Conservation (phyloP, 495 filamentous ascomycete species). For the Annulohypoxylon maeteangense region DNA sequence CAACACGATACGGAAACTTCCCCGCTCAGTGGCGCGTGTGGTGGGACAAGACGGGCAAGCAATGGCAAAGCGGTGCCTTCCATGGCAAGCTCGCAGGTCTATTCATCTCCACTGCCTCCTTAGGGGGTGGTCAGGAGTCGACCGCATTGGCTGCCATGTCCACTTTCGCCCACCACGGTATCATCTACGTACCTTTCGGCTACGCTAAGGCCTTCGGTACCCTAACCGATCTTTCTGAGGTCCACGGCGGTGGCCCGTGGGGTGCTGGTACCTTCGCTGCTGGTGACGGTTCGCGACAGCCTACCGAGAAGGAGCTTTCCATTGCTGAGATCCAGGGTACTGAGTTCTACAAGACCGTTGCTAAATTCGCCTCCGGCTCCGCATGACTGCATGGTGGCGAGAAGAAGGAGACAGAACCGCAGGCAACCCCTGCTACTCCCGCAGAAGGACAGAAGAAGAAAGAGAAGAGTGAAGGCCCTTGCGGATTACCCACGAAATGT, state of each 20-base stretch:
- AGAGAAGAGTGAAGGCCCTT: conserved; percentile 36
- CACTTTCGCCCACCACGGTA: conserved; percentile 92
- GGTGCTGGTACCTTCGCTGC: conserved; percentile 93
- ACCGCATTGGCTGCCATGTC: conserved; percentile 85
- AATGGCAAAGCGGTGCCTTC: conserved; percentile 77
- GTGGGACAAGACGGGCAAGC: conserved; percentile 83
- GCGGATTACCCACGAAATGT: conserved; percentile 46
- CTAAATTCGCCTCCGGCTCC: conserved; percentile 65
- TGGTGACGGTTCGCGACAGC: conserved; percentile 83
- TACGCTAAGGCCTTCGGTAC: conserved; percentile 82
- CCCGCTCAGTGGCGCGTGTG: conserved; percentile 94
- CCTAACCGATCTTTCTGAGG: conserved; percentile 75
- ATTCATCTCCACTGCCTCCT: conserved; percentile 85
- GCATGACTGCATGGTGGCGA: conserved; percentile 84
- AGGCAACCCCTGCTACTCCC: conserved; percentile 1
- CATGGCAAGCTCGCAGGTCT: conserved; percentile 92
- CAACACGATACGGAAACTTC: conserved; percentile 99
- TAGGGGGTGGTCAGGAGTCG: conserved; percentile 92
- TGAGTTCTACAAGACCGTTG: conserved; percentile 82
- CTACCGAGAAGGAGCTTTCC: conserved; percentile 75
- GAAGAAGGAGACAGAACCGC: conserved; percentile 28
- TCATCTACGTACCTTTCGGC: conserved; percentile 94
- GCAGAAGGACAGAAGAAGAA: background rate
- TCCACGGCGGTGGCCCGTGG: conserved; percentile 90
- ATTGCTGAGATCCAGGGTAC: conserved; percentile 85